Percentiles rank a stretch among this genome's conserved stretches.
These are phyloP conservation scores for Kazachstania sp. DNA, from an alignment of 1,139 yeast genomes.

Conservation along the genomic window DNA sequence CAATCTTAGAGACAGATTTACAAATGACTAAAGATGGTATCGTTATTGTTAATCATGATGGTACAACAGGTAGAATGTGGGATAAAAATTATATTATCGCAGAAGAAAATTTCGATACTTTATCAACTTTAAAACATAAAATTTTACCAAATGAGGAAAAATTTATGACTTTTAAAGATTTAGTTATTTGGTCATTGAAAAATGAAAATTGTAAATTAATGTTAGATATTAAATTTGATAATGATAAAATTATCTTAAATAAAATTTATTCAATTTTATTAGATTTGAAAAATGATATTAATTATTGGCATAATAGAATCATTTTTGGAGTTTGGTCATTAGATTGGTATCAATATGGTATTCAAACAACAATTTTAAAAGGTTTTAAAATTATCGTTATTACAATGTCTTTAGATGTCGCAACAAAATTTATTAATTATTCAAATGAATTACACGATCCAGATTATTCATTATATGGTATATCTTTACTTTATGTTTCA, in stretches of 20 bases:
- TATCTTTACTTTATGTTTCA: slow-evolving; percentile 37
- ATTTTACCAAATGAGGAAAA: slow-evolving; percentile 42
- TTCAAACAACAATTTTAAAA: slow-evolving; percentile 34
- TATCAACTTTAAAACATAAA: slow-evolving; percentile 48
- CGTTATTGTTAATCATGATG: slow-evolving; percentile 63
- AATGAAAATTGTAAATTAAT: slow-evolving; percentile 44
- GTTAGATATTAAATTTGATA: slow-evolving; percentile 75
- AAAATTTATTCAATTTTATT: slow-evolving; percentile 45
- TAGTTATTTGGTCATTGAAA: slow-evolving; percentile 49
- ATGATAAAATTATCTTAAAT: slow-evolving; percentile 50
- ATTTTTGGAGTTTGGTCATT: slow-evolving; percentile 80
- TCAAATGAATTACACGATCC: slow-evolving; percentile 32
- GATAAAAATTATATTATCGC: slow-evolving; percentile 32
- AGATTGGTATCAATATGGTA: slow-evolving; percentile 50
- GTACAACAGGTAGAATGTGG: slow-evolving; percentile 33
- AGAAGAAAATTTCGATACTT: slow-evolving; percentile 34
- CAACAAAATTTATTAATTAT: slow-evolving; percentile 29
- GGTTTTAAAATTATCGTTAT: slow-evolving; percentile 46
- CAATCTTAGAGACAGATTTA: slow-evolving; percentile 73
- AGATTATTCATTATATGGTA: slow-evolving; percentile 35
- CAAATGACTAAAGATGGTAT: slow-evolving; percentile 69
- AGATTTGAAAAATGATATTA: slow-evolving; percentile 40
- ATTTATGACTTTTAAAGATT: slow-evolving; percentile 53
- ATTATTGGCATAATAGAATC: slow-evolving; percentile 59
- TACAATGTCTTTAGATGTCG: slow-evolving; percentile 38